Base-by-base conservation (phyloP, 2,329 filamentous ascomycete species). In the Ceratocystis papillata region DNA sequence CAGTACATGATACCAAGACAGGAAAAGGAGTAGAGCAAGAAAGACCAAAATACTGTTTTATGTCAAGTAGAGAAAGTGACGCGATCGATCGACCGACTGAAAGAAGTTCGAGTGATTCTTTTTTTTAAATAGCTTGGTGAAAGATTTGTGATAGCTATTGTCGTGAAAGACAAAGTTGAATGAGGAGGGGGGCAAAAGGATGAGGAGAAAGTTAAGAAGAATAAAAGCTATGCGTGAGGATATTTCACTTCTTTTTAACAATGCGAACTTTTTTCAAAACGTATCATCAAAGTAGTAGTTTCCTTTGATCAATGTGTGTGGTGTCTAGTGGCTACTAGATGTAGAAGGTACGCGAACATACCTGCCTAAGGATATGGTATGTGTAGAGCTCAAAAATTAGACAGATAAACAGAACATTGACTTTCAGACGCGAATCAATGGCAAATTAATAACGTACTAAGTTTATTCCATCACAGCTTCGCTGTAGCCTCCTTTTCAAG, bases 401-500 rank as follows among this genome's bases (percentile, higher is more conserved):
- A 41, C 37, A 0, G 10, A 15, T 41, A 15, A 41, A 10, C 8
- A 12, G 4, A 41, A 15, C 10, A 41, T 41, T 3, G 10, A 41
- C 1, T 41, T 12, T 41, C 37, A 41, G 37, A 15, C 37, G 15
- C 37, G 4, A 41, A 41, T 41, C 10, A 41, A 41, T 15, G 37
- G 12, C 8, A 41, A 41, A 15, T 41, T 41, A 15, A 41, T 41
- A 15, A 41, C 5, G 10, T 53, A 28, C 25, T 28, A 3, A 53
- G 22, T 17, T 33, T 12, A 10, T 3, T 22, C 28, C 44, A 46
- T 73, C 71, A 80, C 62, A 80, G 68, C 69, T 75, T 79, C 5
- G 78, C 76, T 73, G 74, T 76, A 68, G 76, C 75, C 71, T 78
- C 79, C 71, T 76, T 73, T 74, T 83, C 79, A 75, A 80, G 77